A percentile compares a stretch with the other conserved stretches of the same genome.
phyloP scores from a whole-genome alignment of 805 yeast genomes.

The Suhomyces prunicola region DNA sequence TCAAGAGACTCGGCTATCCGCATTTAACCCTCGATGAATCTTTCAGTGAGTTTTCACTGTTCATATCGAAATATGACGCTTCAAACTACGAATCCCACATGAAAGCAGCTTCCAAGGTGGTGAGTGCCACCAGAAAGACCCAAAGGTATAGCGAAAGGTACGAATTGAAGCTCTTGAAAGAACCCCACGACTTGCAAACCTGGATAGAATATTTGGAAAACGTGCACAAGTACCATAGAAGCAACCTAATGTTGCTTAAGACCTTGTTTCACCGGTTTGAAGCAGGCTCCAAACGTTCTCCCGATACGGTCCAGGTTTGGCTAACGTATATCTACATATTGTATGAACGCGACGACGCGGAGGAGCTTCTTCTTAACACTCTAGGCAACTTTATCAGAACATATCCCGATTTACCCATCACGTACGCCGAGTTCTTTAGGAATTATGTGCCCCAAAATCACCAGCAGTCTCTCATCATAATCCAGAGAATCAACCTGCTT shows the following conservation, averaged over 20 bases:
- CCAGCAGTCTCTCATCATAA: constrained; percentile 3
- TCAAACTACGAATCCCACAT: constrained; percentile 33
- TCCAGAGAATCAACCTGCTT: constrained; percentile 9
- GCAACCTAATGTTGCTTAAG: background rate
- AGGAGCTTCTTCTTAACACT: constrained; percentile 7
- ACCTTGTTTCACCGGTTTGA: constrained; percentile 13
- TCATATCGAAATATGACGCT: constrained; percentile 30
- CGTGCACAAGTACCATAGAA: constrained; percentile 14
- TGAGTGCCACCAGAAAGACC: constrained; percentile 24
- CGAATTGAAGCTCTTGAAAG: constrained; percentile 26
- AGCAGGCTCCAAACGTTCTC: constrained; percentile 23
- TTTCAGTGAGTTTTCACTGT: constrained; percentile 36
- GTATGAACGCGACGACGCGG: constrained; percentile 16
- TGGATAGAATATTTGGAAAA: constrained; percentile 36
- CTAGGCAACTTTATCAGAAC: constrained; percentile 20
- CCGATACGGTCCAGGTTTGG: constrained; percentile 21
- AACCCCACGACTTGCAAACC: background rate
- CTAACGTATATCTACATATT: constrained; percentile 22
- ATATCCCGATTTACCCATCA: constrained; percentile 21
- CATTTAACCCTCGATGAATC: constrained; percentile 41
- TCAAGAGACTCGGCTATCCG: constrained; percentile 36
- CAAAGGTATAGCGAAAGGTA: constrained; percentile 32
- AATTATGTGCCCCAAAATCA: constrained; percentile 12
- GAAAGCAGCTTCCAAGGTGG: constrained; percentile 32
- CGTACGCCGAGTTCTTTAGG: constrained; percentile 27